Evolutionary conservation across 441 rosid genomes (phyloP).

Genomic region (Adansonia gregorii): DNA sequence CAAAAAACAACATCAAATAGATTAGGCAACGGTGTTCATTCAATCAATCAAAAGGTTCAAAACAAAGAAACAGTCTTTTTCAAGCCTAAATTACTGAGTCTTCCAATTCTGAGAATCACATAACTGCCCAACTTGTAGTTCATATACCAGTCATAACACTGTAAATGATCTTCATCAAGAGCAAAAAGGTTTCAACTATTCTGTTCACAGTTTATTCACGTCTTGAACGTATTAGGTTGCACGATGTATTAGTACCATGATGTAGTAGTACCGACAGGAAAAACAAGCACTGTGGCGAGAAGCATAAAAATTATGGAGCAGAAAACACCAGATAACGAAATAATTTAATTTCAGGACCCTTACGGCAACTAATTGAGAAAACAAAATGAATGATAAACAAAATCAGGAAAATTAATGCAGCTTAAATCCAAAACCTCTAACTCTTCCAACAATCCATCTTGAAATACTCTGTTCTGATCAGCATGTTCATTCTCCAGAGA

Average conservation of each 20-base stretch:
- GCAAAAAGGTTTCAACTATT: neutral
- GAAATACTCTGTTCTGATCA: constrained; percentile 31
- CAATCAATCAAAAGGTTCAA: neutral
- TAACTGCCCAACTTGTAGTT: constrained; percentile 20
- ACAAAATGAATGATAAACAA: neutral
- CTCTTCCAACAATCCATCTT: constrained; percentile 37
- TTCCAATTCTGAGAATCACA: neutral
- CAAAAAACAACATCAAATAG: constrained; percentile 25
- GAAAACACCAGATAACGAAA: neutral
- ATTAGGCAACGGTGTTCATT: constrained; percentile 31
- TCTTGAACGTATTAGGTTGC: constrained; percentile 11
- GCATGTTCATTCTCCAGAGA: constrained; percentile 33
- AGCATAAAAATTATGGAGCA: neutral
- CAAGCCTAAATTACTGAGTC: neutral
- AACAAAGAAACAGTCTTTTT: constrained; percentile 9
- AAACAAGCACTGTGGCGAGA: neutral
- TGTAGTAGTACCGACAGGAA: neutral
- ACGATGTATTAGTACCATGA: constrained; percentile 20
- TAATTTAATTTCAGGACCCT: neutral
- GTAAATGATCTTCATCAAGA: neutral
- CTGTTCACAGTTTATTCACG: neutral
- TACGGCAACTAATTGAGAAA: neutral
- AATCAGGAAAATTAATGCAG: constrained; percentile 25
- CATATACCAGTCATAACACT: neutral
- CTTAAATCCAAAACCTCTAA: constrained; percentile 55